A percentile compares a stretch with the other conserved stretches of the same genome.
Conservation (phyloP, 139 green algal species). For the Prasinococcaceae sp. region DNA sequence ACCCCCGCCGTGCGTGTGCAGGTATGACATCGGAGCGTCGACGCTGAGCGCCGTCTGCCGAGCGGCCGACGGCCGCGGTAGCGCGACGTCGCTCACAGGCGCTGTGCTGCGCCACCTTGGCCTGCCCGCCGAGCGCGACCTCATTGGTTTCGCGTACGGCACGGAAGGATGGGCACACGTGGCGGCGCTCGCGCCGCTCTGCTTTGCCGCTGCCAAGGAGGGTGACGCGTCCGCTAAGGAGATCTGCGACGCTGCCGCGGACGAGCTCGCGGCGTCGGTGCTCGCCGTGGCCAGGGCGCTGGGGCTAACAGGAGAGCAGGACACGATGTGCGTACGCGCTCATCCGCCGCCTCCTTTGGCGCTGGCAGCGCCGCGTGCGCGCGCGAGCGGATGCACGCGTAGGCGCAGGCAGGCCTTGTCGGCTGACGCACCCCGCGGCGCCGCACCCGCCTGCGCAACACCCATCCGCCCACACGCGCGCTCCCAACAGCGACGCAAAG, state of each 20-base stretch:
- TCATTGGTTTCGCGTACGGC: conserved; percentile 9
- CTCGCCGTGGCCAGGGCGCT: neutral
- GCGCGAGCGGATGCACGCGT: no score
- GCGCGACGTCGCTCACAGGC: neutral
- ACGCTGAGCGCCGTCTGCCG: conserved; percentile 1
- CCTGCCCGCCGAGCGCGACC: conserved; percentile 1
- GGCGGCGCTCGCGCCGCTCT: neutral
- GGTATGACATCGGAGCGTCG: neutral
- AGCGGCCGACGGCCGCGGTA: conserved; percentile 9
- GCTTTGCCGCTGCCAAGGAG: neutral
- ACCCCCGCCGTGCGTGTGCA: no score
- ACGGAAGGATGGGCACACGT: conserved; percentile 1
- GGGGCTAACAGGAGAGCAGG: no score
- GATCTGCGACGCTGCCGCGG: conserved; percentile 4
- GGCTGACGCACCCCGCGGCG: no score
- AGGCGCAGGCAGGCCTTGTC: no score
- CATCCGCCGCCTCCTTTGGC: no score
- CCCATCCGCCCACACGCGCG: no score
- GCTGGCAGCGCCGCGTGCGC: no score
- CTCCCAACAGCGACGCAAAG: no score
- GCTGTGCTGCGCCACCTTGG: neutral
- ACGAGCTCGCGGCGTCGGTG: conserved; percentile 1
- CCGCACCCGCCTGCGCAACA: no score
- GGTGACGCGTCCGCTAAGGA: conserved; percentile 1
- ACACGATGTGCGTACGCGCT: no score